phyloP scores from a whole-genome alignment of 2,329 filamentous ascomycete genomes.

The Sclerotinia subarctica region DNA sequence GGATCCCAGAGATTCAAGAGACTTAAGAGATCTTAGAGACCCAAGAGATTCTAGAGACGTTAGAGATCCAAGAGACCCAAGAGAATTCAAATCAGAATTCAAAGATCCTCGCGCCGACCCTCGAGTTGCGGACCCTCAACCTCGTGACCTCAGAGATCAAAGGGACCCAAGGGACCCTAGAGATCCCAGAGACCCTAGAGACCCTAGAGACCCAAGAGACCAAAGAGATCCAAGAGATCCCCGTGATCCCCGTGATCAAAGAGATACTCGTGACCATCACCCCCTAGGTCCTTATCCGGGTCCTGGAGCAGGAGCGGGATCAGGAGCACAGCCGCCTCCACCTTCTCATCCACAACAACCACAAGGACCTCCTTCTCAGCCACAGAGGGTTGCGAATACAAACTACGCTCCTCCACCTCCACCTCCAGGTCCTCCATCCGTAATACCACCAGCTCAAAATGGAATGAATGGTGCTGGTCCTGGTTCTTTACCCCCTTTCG shows the following conservation, averaged over 20 bases:
- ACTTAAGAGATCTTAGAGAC: slow-evolving; percentile 40
- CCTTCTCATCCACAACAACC: slow-evolving; percentile 29
- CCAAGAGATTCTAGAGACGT: slow-evolving; percentile 3
- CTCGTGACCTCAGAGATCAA: slow-evolving; percentile 31
- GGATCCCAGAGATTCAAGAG: slow-evolving; percentile 4
- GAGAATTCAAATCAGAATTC: slow-evolving; percentile 9
- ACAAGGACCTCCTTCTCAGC: slow-evolving; percentile 41
- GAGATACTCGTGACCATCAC: slow-evolving; percentile 28
- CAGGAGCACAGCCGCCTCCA: slow-evolving; percentile 39
- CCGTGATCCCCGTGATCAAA: slow-evolving; percentile 9
- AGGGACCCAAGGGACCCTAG: neutral
- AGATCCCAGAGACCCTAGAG: slow-evolving; percentile 10
- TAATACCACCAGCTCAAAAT: slow-evolving; percentile 44
- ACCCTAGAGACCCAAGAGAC: neutral
- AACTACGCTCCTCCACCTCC: slow-evolving; percentile 52
- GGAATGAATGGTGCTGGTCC: slow-evolving; percentile 35
- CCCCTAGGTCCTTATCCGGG: slow-evolving; percentile 36
- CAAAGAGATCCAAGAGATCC: slow-evolving; percentile 12
- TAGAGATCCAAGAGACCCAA: slow-evolving; percentile 4
- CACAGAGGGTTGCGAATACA: slow-evolving; percentile 57
- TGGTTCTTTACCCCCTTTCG: slow-evolving; percentile 63
- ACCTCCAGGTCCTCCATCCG: slow-evolving; percentile 41
- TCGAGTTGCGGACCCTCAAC: slow-evolving; percentile 32
- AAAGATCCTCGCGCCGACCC: slow-evolving; percentile 4
- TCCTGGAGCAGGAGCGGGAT: slow-evolving; percentile 24